Evolutionary conservation across 2,329 filamentous ascomycete genomes (phyloP).

Genomic region (Penicillium sp.): DNA sequence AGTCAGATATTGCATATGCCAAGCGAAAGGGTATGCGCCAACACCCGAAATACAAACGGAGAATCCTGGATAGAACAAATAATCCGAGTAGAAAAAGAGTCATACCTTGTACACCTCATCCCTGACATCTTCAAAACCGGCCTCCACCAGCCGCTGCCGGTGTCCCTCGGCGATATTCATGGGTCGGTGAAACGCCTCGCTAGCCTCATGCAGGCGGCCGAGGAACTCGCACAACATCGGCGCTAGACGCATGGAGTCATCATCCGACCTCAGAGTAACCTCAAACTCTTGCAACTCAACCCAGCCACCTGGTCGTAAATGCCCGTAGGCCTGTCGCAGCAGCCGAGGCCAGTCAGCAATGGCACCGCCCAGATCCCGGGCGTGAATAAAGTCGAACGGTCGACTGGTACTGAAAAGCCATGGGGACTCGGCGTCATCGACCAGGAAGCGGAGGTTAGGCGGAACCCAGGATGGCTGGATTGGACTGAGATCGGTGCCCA

Average conservation of each 20-base stretch:
- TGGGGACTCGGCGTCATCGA: conserved; percentile 35
- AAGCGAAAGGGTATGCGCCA: not conserved
- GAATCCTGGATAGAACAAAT: not conserved
- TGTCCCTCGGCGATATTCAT: conserved; percentile 38
- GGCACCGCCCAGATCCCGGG: conserved; percentile 32
- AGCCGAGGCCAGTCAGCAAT: conserved; percentile 31
- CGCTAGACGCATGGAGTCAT: conserved; percentile 28
- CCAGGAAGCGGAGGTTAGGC: conserved; percentile 34
- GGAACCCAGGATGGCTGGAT: conserved; percentile 40
- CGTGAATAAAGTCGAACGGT: conserved; percentile 36
- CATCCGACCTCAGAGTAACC: conserved; percentile 31
- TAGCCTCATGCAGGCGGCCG: conserved; percentile 28
- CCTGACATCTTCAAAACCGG: conserved; percentile 55
- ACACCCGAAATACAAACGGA: not conserved
- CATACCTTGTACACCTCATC: conserved; percentile 47
- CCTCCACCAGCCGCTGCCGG: conserved; percentile 48
- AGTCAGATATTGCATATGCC: not conserved
- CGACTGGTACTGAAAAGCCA: conserved; percentile 29
- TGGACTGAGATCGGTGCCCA: conserved; percentile 51
- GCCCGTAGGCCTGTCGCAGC: conserved; percentile 22
- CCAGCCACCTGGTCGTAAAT: conserved; percentile 52
- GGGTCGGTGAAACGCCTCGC: conserved; percentile 32
- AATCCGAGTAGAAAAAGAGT: not conserved
- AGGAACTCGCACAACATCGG: conserved; percentile 28
- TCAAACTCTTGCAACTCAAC: conserved; percentile 48